These are phyloP conservation scores for Hydnomerulius pinastri DNA, from an alignment of 768 basidiomycete species.

Conservation along the genomic window DNA sequence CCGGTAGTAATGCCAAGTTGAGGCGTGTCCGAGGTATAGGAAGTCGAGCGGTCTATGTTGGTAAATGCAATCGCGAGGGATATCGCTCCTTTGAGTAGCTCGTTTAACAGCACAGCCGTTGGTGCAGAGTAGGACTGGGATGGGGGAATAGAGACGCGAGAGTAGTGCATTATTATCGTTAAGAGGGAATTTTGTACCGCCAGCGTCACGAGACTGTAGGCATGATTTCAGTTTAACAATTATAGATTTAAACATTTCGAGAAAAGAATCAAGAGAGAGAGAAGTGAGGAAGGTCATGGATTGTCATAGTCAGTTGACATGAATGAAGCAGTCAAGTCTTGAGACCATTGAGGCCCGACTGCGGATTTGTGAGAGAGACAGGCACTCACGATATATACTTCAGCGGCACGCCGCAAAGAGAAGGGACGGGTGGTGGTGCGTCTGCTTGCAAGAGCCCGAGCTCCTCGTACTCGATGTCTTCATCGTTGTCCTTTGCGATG, in stretches of 20 bases:
- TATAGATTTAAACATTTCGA: constrained; percentile 40
- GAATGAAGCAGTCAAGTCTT: background rate
- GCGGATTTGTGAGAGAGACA: constrained; percentile 4
- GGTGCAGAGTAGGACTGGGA: constrained; percentile 88
- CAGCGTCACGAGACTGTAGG: constrained; percentile 71
- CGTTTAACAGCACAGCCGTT: constrained; percentile 90
- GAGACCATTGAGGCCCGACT: constrained; percentile 3
- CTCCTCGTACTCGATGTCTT: constrained; percentile 47
- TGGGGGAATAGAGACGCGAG: constrained; percentile 77
- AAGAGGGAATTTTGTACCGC: constrained; percentile 91
- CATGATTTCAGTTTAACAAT: background rate
- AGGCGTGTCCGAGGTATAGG: constrained; percentile 29
- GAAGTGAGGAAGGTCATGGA: background rate
- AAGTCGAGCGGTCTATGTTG: constrained; percentile 45
- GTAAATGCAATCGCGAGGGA: constrained; percentile 83
- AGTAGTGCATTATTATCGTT: constrained; percentile 96
- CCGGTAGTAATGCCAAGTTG: constrained; percentile 32
- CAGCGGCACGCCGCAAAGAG: constrained; percentile 68
- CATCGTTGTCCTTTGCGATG: constrained; percentile 33
- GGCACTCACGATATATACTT: constrained; percentile 77
- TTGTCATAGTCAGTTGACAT: constrained; percentile 2
- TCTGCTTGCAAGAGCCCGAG: constrained; percentile 39
- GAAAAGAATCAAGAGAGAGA: background rate
- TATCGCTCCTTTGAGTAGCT: constrained; percentile 89
- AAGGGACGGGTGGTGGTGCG: constrained; percentile 44